phyloP scores from a whole-genome alignment of 2,329 filamentous ascomycete species.

The Microdochium trichocladiopsis region DNA sequence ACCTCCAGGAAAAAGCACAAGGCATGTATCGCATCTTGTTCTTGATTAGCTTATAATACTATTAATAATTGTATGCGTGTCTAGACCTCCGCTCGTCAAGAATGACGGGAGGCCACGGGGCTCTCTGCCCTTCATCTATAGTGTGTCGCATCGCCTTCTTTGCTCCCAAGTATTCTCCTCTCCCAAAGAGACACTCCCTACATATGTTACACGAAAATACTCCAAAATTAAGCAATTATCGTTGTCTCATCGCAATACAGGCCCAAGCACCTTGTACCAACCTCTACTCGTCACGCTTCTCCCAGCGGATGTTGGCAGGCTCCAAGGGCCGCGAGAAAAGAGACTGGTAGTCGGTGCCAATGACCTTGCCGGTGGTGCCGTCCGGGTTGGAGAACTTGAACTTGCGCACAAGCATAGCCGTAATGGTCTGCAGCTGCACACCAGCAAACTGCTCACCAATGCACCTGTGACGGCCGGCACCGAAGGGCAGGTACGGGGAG shows the following conservation, averaged over 20 bases:
- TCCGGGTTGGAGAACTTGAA: conserved; percentile 76
- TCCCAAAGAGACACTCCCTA: background rate
- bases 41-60: conserved; percentile 1
- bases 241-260: conserved; percentile 5
- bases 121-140: background rate
- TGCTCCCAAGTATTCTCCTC: background rate
- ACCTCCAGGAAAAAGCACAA: too few relatives aligned
- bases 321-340: conserved; percentile 69
- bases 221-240: conserved; percentile 9
- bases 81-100: too few relatives aligned
- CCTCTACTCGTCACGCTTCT: conserved; percentile 47
- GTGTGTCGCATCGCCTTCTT: background rate
- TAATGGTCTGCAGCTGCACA: conserved; percentile 81
- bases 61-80: background rate
- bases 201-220: conserved; percentile 4
- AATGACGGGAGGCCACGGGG: background rate
- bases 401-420: conserved; percentile 65
- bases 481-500: conserved; percentile 90
- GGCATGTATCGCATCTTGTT: too few relatives aligned
- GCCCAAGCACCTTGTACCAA: background rate
- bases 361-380: conserved; percentile 55
- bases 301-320: conserved; percentile 68
- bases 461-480: conserved; percentile 85
- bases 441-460: conserved; percentile 97
- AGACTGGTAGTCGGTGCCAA: conserved; percentile 62